phyloP scores from a whole-genome alignment of 768 basidiomycete species.

The Tylopilus sp. region DNA sequence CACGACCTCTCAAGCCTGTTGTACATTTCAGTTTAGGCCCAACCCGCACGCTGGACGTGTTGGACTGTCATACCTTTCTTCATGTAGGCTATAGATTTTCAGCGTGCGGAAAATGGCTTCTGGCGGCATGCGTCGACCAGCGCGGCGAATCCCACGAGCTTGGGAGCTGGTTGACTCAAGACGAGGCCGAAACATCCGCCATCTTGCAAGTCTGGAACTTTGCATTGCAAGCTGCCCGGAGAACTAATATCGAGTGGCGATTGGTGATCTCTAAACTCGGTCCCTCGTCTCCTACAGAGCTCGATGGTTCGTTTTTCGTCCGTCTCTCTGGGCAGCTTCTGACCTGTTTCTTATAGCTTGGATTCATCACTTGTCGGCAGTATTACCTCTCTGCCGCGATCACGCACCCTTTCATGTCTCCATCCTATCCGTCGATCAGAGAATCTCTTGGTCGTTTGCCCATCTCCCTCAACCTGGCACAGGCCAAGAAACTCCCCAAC shows the following conservation, averaged over 20 bases:
- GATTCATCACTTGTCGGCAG: slow-evolving; percentile 48
- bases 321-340: background rate
- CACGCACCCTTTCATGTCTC: slow-evolving; percentile 58
- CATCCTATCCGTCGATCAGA: slow-evolving; percentile 56
- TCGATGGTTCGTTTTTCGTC: slow-evolving; percentile 52
- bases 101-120: slow-evolving; percentile 69
- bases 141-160: slow-evolving; percentile 72
- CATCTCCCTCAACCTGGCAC: slow-evolving; percentile 25
- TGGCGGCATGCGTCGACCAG: slow-evolving; percentile 73
- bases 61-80: slow-evolving; percentile 59
- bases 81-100: slow-evolving; percentile 76
- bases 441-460: slow-evolving; percentile 58
- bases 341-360: slow-evolving; percentile 49
- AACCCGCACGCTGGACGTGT: slow-evolving; percentile 43
- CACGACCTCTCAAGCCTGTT: slow-evolving; percentile 38
- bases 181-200: slow-evolving; percentile 43
- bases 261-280: slow-evolving; percentile 72
- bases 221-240: slow-evolving; percentile 54
- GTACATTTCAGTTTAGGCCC: slow-evolving; percentile 41
- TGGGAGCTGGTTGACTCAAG: slow-evolving; percentile 62
- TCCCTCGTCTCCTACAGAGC: slow-evolving; percentile 51
- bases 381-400: slow-evolving; percentile 36
- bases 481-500: slow-evolving; percentile 24
- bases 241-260: slow-evolving; percentile 77
- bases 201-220: slow-evolving; percentile 71